Evolutionary conservation across 495 filamentous ascomycete species (phyloP), one percentile per base, ranked within the genome.

Genomic region (Aspergillus campestris): DNA sequence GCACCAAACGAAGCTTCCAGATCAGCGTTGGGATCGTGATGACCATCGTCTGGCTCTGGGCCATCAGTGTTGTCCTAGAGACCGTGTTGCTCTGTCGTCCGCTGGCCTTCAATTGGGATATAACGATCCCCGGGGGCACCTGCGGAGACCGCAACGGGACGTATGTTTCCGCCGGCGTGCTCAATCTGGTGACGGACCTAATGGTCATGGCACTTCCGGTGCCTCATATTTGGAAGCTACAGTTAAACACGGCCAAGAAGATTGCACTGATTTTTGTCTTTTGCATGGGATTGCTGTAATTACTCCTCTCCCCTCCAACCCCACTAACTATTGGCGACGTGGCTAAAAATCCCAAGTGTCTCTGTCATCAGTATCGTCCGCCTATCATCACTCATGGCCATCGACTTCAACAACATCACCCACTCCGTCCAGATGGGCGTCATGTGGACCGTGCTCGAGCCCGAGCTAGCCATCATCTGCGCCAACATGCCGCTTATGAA

Each of bases 401-500:
- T 52, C 40, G 31, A 48, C 29, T 52, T 48, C 29, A 47, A 37
- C 32, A 44, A 52, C 34, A 27, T 41, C 34, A 47, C 49, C 18
- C 31, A 42, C 12, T 48, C 49, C 12, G 32, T 48, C 6, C 44
- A 42, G 8, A 15, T 31, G 18, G 44, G 31, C 7, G 38, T 48
- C 9, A 34, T 52, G 39, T 52, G 49, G 49, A 43, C 38, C 28
- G 40, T 52, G 5, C 13, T 48, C 10, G 49, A 52, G 40, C 49
- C 49, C 27, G 39, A 48, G 29, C 40, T 48, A n/a, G 45, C 45
- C 38, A 40, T 52, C 7, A 44, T 41, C 6, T 45, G 42, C 37
- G 48, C 48, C 35, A 45, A 41, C 29, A 42, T 42, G 29, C 40
- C 40, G 10, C 9, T 42, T 10, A 28, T 42, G 10, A 31, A 32